These are phyloP conservation scores for Colletotrichum sublineola DNA, from an alignment of 2,329 filamentous ascomycete species.

Conservation along the genomic window DNA sequence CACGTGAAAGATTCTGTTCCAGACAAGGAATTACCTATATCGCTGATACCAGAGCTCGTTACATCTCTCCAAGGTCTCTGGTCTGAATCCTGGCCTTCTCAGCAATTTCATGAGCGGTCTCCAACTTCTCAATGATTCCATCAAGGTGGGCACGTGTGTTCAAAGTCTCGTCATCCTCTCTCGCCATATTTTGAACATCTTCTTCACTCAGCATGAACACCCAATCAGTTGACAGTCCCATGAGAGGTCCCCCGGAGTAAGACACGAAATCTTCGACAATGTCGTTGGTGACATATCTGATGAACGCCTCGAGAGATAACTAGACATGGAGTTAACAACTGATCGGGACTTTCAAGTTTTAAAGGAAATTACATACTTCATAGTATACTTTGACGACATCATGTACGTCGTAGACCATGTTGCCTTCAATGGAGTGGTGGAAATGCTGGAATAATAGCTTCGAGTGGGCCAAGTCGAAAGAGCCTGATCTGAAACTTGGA, in stretches of 20 bases:
- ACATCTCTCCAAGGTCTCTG: neutral
- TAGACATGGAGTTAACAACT: neutral
- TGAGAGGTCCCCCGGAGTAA: constrained; percentile 43
- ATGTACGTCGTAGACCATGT: constrained; percentile 52
- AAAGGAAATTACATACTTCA: constrained; percentile 45
- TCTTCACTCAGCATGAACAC: constrained; percentile 43
- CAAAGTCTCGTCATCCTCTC: constrained; percentile 45
- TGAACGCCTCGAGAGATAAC: constrained; percentile 46
- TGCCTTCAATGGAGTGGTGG: constrained; percentile 45
- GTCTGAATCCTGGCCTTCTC: constrained; percentile 40
- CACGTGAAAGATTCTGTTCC: too few species aligned
- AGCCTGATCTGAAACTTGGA: neutral
- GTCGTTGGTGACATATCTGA: constrained; percentile 45
- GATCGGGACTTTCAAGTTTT: neutral
- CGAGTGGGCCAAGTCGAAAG: neutral
- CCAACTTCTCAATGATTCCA: constrained; percentile 8
- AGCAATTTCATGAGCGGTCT: constrained; percentile 45
- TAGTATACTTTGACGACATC: constrained; percentile 55
- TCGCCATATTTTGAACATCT: constrained; percentile 43
- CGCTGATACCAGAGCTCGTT: neutral
- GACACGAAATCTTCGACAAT: constrained; percentile 47
- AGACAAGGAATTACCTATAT: neutral
- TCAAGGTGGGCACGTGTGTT: constrained; percentile 30
- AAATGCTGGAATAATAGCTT: constrained; percentile 33
- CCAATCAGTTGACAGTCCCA: constrained; percentile 45